A percentile compares a stretch with the other conserved stretches of the same genome.
These are phyloP conservation scores for Eleusine coracana DNA, from an alignment of 176 grass and related monocot species.

Conservation along the genomic window DNA sequence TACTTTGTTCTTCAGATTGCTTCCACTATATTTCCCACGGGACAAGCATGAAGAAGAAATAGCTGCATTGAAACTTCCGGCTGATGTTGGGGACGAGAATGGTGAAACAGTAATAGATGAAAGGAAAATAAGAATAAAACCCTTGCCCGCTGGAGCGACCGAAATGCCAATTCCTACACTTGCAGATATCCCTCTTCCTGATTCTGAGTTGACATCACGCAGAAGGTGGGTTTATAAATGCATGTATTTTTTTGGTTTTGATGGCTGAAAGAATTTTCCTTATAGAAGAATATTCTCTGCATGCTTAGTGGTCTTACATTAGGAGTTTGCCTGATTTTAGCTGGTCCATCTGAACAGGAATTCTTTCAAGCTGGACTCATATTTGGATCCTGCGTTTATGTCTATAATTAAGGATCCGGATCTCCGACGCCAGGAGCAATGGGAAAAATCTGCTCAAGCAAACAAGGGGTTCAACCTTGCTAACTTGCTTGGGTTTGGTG, in stretches of 20 bases:
- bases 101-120: conserved; percentile 96
- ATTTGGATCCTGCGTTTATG: conserved; percentile 95
- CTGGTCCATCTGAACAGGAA: conserved; percentile 52
- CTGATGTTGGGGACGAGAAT: conserved; percentile 99
- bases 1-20: conserved; percentile 61
- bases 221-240: conserved; percentile 54
- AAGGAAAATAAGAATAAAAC: conserved; percentile 97
- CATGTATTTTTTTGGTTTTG: not conserved
- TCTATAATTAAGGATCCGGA: conserved; percentile 97
- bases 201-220: conserved; percentile 66
- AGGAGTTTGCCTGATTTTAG: conserved; percentile 18
- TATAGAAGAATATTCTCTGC: not conserved
- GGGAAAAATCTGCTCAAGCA: conserved; percentile 72
- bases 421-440: conserved; percentile 72
- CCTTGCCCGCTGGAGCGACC: conserved; percentile 66
- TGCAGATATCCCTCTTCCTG: conserved; percentile 62
- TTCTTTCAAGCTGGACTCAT: conserved; percentile 90
- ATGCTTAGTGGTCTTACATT: not conserved
- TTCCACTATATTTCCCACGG: conserved; percentile 94
- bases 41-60: conserved; percentile 97
- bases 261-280: conserved; percentile 19
- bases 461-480: conserved; percentile 84
- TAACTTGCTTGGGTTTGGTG: conserved; percentile 86
- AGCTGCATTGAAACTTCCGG: conserved; percentile 77
- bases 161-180: conserved; percentile 35